Evolutionary conservation across 805 yeast genomes (phyloP).

Genomic region (Yarrowia porcina): DNA sequence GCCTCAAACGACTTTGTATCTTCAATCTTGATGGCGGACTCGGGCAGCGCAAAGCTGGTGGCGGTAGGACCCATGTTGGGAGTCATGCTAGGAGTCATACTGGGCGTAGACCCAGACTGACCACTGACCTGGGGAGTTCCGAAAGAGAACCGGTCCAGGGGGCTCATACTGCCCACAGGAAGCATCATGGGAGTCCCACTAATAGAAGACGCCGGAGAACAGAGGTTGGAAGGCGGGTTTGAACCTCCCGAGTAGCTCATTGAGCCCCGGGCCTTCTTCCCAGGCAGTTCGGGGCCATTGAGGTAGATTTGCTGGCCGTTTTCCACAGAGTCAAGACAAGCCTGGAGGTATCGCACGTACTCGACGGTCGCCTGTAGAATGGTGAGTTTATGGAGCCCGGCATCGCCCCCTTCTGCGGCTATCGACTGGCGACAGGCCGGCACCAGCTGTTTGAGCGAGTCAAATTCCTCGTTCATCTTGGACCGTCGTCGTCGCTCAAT

Average conservation of each 20-base stretch:
- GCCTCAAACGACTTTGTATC: conserved; percentile 25
- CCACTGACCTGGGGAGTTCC: conserved; percentile 7
- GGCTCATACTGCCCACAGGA: not conserved
- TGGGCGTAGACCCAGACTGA: not conserved
- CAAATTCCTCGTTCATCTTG: conserved; percentile 79
- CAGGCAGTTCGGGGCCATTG: conserved; percentile 18
- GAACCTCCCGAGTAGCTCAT: conserved; percentile 14
- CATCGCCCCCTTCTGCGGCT: conserved; percentile 42
- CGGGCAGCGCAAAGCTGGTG: not conserved
- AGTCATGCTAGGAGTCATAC: conserved; percentile 1
- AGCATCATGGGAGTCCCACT: conserved; percentile 17
- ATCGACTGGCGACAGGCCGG: conserved; percentile 68
- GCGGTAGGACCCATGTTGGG: conserved; percentile 4
- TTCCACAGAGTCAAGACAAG: conserved; percentile 27
- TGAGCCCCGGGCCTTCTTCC: conserved; percentile 5
- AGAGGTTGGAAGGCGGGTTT: conserved; percentile 4
- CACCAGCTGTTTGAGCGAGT: conserved; percentile 68
- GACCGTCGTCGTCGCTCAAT: conserved; percentile 76
- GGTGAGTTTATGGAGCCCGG: conserved; percentile 76
- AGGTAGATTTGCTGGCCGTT: conserved; percentile 19
- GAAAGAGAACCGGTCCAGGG: conserved; percentile 10
- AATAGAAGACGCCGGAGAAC: conserved; percentile 10
- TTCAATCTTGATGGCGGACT: conserved; percentile 10
- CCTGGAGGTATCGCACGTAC: conserved; percentile 66
- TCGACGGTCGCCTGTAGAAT: conserved; percentile 81